These are phyloP conservation scores for Stachybotrys chlorohalonatus DNA, from an alignment of 2,329 filamentous ascomycete species.

Conservation along the genomic window DNA sequence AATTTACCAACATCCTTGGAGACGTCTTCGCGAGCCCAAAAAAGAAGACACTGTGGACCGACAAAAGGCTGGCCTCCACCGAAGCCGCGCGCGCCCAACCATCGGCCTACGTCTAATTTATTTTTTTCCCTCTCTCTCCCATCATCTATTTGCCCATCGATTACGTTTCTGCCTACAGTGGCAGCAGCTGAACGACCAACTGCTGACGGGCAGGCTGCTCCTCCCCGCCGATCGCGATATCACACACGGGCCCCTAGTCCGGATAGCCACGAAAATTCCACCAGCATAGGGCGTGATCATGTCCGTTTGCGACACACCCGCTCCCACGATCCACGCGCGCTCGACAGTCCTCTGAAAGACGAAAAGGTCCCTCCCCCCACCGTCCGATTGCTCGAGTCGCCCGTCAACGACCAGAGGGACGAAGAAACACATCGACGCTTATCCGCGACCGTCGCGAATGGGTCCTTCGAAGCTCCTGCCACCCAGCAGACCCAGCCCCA, in stretches of 20 bases:
- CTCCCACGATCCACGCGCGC: conserved; percentile 3
- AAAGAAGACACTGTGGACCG: no score
- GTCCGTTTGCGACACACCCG: conserved; percentile 10
- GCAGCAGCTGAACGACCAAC: background rate
- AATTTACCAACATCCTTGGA: background rate
- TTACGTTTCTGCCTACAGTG: background rate
- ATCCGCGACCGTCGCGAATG: background rate
- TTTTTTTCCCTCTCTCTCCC: background rate
- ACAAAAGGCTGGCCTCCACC: no score
- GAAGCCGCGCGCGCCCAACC: background rate
- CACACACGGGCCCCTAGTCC: background rate
- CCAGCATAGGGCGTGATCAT: background rate
- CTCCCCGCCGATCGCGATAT: conserved; percentile 6
- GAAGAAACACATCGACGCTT: background rate
- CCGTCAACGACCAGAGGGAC: background rate
- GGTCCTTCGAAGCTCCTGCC: background rate
- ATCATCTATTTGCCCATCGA: background rate
- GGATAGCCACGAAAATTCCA: background rate
- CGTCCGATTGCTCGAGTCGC: background rate
- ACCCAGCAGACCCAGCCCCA: background rate
- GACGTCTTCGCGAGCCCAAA: no score
- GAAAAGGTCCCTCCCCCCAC: no score
- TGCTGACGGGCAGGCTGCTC: background rate
- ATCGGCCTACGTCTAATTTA: background rate
- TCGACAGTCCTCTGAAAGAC: background rate